phyloP scores from a whole-genome alignment of 768 basidiomycete species.

The Leccinum sublutescens region DNA sequence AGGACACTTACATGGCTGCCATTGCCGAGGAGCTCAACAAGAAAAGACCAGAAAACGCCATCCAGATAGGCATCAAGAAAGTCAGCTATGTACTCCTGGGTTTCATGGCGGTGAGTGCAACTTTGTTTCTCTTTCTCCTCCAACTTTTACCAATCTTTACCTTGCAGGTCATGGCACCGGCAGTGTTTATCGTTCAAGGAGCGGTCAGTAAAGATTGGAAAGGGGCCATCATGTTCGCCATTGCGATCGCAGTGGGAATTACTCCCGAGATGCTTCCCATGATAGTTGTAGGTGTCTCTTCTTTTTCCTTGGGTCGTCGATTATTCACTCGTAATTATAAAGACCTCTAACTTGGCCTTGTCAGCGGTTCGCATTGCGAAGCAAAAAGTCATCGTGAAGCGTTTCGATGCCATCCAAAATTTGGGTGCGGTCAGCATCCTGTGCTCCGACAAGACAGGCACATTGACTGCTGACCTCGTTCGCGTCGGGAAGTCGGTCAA shows the following conservation, averaged over 20 bases:
- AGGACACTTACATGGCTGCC: constrained; percentile 35
- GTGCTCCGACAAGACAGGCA: constrained; percentile 70
- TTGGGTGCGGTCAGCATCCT: constrained; percentile 52
- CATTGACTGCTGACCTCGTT: constrained; percentile 43
- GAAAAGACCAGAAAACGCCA: constrained; percentile 33
- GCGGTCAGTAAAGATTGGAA: constrained; percentile 34
- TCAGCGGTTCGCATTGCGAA: constrained; percentile 55
- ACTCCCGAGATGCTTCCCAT: constrained; percentile 35
- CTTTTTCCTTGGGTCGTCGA: background rate
- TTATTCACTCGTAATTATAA: constrained; percentile 35
- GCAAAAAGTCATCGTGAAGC: constrained; percentile 59
- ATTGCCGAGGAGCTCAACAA: constrained; percentile 34
- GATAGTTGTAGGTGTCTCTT: constrained; percentile 28
- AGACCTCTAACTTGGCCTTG: constrained; percentile 59
- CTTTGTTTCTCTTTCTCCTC: background rate
- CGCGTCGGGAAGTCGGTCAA: constrained; percentile 36
- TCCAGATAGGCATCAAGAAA: constrained; percentile 34
- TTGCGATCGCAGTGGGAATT: constrained; percentile 31
- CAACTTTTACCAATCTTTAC: background rate
- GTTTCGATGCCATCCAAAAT: constrained; percentile 63
- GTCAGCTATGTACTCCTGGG: constrained; percentile 33
- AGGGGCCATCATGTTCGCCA: constrained; percentile 32
- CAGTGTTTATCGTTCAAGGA: constrained; percentile 31
- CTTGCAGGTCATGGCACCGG: constrained; percentile 30
- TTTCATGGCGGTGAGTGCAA: constrained; percentile 29